Base-by-base conservation (phyloP, 768 basidiomycete species). In the Leccinum obscurum region DNA sequence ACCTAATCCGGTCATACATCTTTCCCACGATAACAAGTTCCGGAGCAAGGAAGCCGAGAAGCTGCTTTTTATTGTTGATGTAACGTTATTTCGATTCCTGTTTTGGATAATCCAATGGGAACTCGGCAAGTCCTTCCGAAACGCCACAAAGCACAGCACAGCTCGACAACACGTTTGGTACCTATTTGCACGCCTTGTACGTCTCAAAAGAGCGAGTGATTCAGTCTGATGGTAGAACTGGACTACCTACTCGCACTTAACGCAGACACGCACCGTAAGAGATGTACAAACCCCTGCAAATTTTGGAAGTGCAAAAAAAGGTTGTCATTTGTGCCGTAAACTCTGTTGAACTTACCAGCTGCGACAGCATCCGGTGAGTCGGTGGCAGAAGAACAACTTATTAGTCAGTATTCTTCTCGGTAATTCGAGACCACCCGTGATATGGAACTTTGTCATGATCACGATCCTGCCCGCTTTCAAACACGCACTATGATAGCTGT, bases 131-230 rank as follows among this genome's bases (percentile, higher is more conserved):
- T 56, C 20, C 54, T 22, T 52, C 50, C 61, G 58, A 57, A 55
- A 59, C 65, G 68, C 68, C 68, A 69, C 68, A 69, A 71, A 71
- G 68, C 54, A 58, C 60, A 37, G 61, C 66, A 59, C 49, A 41
- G 39, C 39, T 49, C 54, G 24, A 34, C n/a, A 46, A 30, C 24
- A 41, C 41, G 30, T 28, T 58, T 35, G 34, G 26, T 10, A 32
- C 39, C 17, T 55, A 15, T 49, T 49, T n/a, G n/a, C 41, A 58
- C 57, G 55, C 59, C 51, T 44, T 35, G 53, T 7, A 17, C 20
- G 26, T 22, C 44, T 37, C 34, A 15, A 46, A 34, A 44, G 26
- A 15, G 49, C n/a, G 37, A 17, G 17, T 17, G 32, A 52, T 56
- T 52, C 41, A 26, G 10, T 44, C 24, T 24, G 56, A 53, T 56